A percentile compares a stretch with the other conserved stretches of the same genome.
phyloP scores from a whole-genome alignment of 768 basidiomycete species.

The Termitomyces sp. region DNA sequence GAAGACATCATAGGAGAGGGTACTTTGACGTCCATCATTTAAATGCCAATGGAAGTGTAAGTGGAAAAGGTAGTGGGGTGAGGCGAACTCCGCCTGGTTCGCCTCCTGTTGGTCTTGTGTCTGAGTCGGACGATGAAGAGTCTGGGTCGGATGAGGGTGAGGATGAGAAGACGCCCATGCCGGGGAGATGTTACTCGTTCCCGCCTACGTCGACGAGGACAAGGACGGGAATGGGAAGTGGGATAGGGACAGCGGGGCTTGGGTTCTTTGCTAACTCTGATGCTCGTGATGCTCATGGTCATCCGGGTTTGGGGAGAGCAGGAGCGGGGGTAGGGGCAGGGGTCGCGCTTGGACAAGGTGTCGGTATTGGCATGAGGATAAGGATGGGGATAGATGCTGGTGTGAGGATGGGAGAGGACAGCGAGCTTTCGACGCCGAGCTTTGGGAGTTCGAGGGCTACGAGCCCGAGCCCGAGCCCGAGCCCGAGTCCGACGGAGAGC shows the following conservation, averaged over 20 bases:
- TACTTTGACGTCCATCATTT: slow-evolving; percentile 32
- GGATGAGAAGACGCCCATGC: slow-evolving; percentile 19
- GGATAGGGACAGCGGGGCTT: neutral
- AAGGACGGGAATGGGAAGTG: neutral
- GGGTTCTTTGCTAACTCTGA: neutral
- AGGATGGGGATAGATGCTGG: neutral
- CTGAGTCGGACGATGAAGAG: neutral
- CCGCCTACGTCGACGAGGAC: slow-evolving; percentile 20
- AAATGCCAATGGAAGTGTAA: neutral
- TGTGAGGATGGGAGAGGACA: slow-evolving; percentile 23
- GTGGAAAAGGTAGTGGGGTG: slow-evolving; percentile 18
- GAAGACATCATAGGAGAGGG: slow-evolving; percentile 57
- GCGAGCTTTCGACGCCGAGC: slow-evolving; percentile 45
- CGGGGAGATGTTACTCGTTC: slow-evolving; percentile 34
- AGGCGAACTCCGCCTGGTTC: slow-evolving; percentile 50
- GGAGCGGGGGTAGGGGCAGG: neutral
- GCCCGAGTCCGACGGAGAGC: slow-evolving; percentile 8
- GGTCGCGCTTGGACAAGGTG: neutral
- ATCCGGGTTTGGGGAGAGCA: neutral
- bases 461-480: slow-evolving; percentile 1
- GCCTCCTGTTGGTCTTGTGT: slow-evolving; percentile 26
- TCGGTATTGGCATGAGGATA: slow-evolving; percentile 1
- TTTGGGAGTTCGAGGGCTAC: slow-evolving; percentile 42
- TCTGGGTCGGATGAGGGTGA: neutral
- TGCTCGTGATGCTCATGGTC: neutral